Percentiles rank a stretch among this genome's conserved stretches.
phyloP scores from a whole-genome alignment of 805 yeast species.

The Wickerhamomyces ciferrii region DNA sequence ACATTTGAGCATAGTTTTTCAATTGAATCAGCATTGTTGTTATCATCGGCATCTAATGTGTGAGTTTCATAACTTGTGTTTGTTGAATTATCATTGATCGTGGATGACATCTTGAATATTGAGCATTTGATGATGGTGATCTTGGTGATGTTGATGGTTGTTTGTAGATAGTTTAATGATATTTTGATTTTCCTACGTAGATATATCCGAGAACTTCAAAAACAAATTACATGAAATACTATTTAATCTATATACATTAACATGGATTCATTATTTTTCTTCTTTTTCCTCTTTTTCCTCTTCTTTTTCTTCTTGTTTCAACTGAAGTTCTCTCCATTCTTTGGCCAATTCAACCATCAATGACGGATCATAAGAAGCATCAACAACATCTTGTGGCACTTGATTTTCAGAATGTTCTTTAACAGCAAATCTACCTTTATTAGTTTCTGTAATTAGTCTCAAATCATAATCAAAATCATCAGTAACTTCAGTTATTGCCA shows the following conservation, averaged over 20 bases:
- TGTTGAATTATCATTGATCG: not conserved
- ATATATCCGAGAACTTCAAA: not conserved
- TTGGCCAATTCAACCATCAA: slow-evolving; percentile 66
- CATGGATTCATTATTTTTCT: no score
- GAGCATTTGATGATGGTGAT: no score
- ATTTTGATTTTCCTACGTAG: not conserved
- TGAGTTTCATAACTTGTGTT: not conserved
- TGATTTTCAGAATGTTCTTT: slow-evolving; percentile 87
- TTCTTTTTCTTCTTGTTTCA: slow-evolving; percentile 7
- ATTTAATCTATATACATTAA: no score
- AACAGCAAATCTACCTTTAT: slow-evolving; percentile 69
- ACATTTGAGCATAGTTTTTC: not conserved
- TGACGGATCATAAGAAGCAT: slow-evolving; percentile 66
- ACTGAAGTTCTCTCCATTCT: slow-evolving; percentile 46
- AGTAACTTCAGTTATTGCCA: slow-evolving; percentile 30
- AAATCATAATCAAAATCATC: slow-evolving; percentile 41
- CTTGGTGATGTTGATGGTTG: not conserved
- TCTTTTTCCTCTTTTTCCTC: not conserved
- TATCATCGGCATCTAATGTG: not conserved
- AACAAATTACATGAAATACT: no score
- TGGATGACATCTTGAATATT: not conserved
- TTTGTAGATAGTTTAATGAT: not conserved
- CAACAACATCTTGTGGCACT: slow-evolving; percentile 88
- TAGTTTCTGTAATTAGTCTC: slow-evolving; percentile 63
- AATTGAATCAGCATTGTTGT: not conserved